Evolutionary conservation across 2,329 filamentous ascomycete genomes (phyloP).

Genomic region (Neospermospora avenae): DNA sequence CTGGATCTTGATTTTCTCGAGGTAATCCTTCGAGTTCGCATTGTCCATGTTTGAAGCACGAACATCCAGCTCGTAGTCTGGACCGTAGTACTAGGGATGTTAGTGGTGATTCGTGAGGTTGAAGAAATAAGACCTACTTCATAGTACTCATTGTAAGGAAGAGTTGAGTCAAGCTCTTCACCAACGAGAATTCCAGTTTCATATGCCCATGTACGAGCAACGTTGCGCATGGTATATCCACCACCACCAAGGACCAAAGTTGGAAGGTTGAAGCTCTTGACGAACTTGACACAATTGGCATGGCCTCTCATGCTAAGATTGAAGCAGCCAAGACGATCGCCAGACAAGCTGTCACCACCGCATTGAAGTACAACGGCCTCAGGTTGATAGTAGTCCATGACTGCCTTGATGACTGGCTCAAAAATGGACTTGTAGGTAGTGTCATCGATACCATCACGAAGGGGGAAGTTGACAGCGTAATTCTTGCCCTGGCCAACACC

Average conservation of each 20-base stretch:
- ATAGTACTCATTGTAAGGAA: constrained; percentile 97
- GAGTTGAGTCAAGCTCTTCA: constrained; percentile 72
- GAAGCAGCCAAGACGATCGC: constrained; percentile 92
- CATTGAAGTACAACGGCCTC: constrained; percentile 94
- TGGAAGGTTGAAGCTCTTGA: constrained; percentile 80
- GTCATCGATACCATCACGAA: constrained; percentile 90
- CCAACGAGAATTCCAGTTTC: constrained; percentile 90
- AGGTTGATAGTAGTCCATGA: constrained; percentile 84
- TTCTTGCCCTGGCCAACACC: constrained; percentile 86
- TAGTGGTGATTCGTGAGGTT: constrained; percentile 21
- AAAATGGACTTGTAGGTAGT: constrained; percentile 87
- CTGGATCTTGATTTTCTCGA: constrained; percentile 76
- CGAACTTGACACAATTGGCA: constrained; percentile 88
- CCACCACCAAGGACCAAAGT: constrained; percentile 92
- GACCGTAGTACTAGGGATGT: constrained; percentile 72
- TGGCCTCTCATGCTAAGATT: constrained; percentile 97
- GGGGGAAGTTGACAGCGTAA: constrained; percentile 86
- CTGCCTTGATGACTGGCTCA: constrained; percentile 80
- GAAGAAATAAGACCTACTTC: constrained; percentile 51
- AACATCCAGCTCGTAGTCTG: constrained; percentile 87
- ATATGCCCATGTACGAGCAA: constrained; percentile 94
- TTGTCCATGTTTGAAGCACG: constrained; percentile 88
- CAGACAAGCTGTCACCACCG: constrained; percentile 90
- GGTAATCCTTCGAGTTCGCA: constrained; percentile 77
- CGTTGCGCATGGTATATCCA: constrained; percentile 96